Conservation (phyloP, 2,329 filamentous ascomycete species). For the Passalora sequoiae region DNA sequence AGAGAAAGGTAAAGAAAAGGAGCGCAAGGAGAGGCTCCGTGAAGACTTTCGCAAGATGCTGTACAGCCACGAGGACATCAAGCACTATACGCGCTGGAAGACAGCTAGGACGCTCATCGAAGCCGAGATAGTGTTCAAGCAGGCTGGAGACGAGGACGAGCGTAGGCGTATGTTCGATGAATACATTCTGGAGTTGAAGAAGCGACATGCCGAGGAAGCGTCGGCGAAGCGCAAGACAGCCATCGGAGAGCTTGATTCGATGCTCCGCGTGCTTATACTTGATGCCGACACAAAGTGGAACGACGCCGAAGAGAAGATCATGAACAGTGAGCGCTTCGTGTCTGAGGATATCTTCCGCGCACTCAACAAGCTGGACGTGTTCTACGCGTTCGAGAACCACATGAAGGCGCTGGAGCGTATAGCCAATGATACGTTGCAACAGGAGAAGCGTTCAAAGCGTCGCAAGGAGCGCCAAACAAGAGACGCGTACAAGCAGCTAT, state of each 20-base stretch:
- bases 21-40: conserved; percentile 84
- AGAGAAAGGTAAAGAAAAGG: conserved; percentile 91
- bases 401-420: conserved; percentile 86
- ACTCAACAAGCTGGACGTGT: conserved; percentile 81
- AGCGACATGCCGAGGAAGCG: conserved; percentile 71
- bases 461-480: conserved; percentile 81
- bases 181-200: conserved; percentile 81
- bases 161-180: conserved; percentile 88
- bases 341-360: conserved; percentile 78
- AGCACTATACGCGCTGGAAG: conserved; percentile 95
- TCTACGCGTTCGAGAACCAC: conserved; percentile 90
- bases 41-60: conserved; percentile 95
- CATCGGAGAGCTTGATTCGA: conserved; percentile 72
- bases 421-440: conserved; percentile 86
- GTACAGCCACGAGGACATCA: conserved; percentile 92
- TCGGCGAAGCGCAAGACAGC: conserved; percentile 68
- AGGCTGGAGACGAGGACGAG: conserved; percentile 80
- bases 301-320: conserved; percentile 77
- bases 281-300: conserved; percentile 95
- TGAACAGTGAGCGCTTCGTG: conserved; percentile 70
- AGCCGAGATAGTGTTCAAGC: conserved; percentile 90
- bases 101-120: conserved; percentile 91
- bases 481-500: conserved; percentile 70
- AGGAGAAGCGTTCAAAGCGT: conserved; percentile 74
- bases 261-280: conserved; percentile 74